Evolutionary conservation across 495 filamentous ascomycete species (phyloP), one percentile per base, ranked within the genome.

Genomic region (Pyronema domesticum): DNA sequence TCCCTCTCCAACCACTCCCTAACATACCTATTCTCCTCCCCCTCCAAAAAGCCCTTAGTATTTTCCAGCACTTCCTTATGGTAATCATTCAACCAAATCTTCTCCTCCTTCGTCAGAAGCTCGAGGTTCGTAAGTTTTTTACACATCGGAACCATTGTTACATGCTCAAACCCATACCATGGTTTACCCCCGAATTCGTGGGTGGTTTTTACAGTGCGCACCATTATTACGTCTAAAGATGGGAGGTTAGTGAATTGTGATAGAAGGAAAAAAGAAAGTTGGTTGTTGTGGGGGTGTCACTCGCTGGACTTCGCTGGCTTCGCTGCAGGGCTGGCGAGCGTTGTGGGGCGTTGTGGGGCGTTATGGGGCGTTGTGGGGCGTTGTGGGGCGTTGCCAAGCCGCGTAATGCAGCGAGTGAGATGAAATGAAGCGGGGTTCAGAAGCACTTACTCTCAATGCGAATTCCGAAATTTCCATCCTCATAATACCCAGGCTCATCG

Each of bases 391-490:
- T n/a, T n/a, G n/a, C n/a, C n/a, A n/a, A n/a, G n/a, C n/a, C n/a
- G n/a, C n/a, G n/a, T n/a, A n/a, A n/a, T n/a, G n/a, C n/a, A n/a
- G n/a, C n/a, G n/a, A n/a, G n/a, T n/a, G n/a, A n/a, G n/a, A n/a
- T n/a, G n/a, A n/a, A n/a, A n/a, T n/a, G n/a, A n/a, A n/a, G n/a
- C n/a, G n/a, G n/a, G n/a, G n/a, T n/a, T n/a, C n/a, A n/a, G n/a
- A 3, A 52, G 58, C 23, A 60, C 74, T 64, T 73, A 75, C 85
- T 96, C 70, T 99, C 93, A 62, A 95, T 96, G 34, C 93, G 84
- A 62, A 99, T 94, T n/a, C 93, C 93, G 64, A 93, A 99, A 8
- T 81, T 80, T 45, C 88, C 93, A 62, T 99, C 93, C 69, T 96
- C 93, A 69, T 99, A 99, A 71, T 88, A 99, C 34, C 93, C 93